phyloP scores from a whole-genome alignment of 2,329 filamentous ascomycete genomes.

The Fusarium citri region DNA sequence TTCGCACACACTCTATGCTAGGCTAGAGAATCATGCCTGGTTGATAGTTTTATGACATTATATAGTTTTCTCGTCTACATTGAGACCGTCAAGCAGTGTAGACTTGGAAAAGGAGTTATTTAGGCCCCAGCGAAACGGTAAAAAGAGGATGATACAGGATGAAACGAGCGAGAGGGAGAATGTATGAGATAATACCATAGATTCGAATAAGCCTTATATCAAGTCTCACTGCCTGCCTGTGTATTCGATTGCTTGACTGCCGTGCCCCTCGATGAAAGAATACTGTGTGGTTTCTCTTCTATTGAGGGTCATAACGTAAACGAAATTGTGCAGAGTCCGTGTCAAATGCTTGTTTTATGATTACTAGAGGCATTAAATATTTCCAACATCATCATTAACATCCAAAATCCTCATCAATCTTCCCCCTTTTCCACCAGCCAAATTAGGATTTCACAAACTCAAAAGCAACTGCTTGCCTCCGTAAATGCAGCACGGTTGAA shows the following conservation, averaged over 20 bases:
- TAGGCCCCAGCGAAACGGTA: constrained; percentile 36
- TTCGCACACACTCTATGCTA: constrained; percentile 66
- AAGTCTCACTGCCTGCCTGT: constrained; percentile 11
- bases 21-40: constrained; percentile 47
- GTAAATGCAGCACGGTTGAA: not conserved
- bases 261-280: too few species aligned
- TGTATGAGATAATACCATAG: constrained; percentile 41
- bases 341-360: not conserved
- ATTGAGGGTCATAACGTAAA: not conserved
- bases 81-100: constrained; percentile 8
- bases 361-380: not conserved
- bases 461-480: not conserved
- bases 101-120: constrained; percentile 38
- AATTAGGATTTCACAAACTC: not conserved
- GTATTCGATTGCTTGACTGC: constrained; percentile 9
- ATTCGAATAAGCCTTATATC: constrained; percentile 36
- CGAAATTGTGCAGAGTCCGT: not conserved
- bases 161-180: constrained; percentile 5
- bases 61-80: constrained; percentile 18
- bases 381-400: not conserved
- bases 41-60: constrained; percentile 32
- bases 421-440: not conserved
- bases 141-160: constrained; percentile 27
- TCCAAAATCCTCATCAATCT: not conserved
- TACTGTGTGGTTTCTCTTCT: not conserved